These are phyloP conservation scores for Saturnispora serradocipensis DNA, from an alignment of 805 yeast genomes.

Conservation along the genomic window DNA sequence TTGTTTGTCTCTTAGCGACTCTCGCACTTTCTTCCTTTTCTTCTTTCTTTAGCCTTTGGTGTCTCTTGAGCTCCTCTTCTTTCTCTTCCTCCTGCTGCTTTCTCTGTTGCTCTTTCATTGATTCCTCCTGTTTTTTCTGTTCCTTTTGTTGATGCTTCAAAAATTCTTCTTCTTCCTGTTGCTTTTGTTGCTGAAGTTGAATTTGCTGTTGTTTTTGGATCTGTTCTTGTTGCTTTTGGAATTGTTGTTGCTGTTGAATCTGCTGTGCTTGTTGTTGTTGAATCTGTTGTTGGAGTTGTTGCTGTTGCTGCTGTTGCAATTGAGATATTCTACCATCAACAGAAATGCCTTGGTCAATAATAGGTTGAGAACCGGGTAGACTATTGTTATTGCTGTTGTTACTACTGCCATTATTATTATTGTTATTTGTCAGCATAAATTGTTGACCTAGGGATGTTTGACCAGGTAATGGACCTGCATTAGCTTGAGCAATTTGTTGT, in stretches of 20 bases:
- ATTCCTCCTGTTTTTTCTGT: not conserved
- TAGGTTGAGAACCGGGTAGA: not conserved
- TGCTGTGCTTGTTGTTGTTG: slow-evolving; percentile 7
- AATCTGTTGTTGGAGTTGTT: slow-evolving; percentile 4
- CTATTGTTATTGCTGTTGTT: not conserved
- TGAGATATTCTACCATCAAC: slow-evolving; percentile 4
- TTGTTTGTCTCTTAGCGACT: not conserved
- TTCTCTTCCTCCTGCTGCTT: not conserved
- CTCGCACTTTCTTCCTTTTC: not conserved
- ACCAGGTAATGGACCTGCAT: slow-evolving; percentile 22
- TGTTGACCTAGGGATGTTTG: slow-evolving; percentile 24
- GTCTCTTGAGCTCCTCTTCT: not conserved
- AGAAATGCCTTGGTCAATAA: not conserved
- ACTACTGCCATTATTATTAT: not conserved
- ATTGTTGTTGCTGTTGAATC: slow-evolving; percentile 2
- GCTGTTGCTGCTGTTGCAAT: slow-evolving; percentile 4
- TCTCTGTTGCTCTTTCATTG: not conserved
- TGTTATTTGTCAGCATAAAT: slow-evolving; percentile 10
- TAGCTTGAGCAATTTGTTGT: slow-evolving; percentile 17
- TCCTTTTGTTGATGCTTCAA: slow-evolving; percentile 5
- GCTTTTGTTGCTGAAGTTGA: slow-evolving; percentile 3
- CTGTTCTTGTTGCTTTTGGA: not conserved
- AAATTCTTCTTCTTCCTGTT: not conserved
- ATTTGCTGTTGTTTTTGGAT: slow-evolving; percentile 1
- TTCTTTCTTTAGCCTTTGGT: not conserved